Evolutionary conservation across 108 stramenopile species (phyloP).

Genomic region (Hondaea fermentalgiana): DNA sequence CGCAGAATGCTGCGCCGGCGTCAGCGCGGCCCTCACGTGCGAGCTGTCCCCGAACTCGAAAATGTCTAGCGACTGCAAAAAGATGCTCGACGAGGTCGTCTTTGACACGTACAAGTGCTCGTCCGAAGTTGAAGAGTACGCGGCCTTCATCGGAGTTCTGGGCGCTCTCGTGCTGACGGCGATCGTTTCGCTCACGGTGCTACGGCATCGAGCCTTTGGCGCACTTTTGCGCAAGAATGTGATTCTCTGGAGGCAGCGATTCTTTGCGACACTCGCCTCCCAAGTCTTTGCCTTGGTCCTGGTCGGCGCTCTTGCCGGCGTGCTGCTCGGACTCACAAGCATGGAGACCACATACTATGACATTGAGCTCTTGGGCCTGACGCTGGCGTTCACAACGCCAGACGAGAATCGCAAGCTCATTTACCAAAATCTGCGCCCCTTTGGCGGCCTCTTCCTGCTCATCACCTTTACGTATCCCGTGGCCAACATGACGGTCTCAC

Average conservation of each 20-base stretch:
- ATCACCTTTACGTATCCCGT: conserved; percentile 56
- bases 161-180: background rate
- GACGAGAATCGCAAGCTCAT: background rate
- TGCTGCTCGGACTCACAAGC: background rate
- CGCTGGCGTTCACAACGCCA: background rate
- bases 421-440: background rate
- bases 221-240: background rate
- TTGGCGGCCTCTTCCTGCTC: conserved; percentile 45
- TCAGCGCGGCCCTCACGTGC: background rate
- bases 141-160: background rate
- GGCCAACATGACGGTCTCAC: conserved; percentile 27
- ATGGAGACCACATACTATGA: background rate
- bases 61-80: background rate
- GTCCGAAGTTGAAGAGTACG: background rate
- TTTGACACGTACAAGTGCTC: background rate
- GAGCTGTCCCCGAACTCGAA: background rate
- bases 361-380: background rate
- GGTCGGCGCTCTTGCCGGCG: background rate
- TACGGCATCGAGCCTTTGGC: background rate
- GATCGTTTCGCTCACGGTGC: background rate
- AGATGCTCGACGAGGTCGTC: background rate
- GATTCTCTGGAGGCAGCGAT: background rate
- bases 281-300: background rate
- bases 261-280: background rate
- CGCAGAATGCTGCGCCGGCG: background rate